Evolutionary conservation across 2,329 filamentous ascomycete species (phyloP), one percentile per base, ranked within the genome.

Genomic region (Dothistroma septosporum): DNA sequence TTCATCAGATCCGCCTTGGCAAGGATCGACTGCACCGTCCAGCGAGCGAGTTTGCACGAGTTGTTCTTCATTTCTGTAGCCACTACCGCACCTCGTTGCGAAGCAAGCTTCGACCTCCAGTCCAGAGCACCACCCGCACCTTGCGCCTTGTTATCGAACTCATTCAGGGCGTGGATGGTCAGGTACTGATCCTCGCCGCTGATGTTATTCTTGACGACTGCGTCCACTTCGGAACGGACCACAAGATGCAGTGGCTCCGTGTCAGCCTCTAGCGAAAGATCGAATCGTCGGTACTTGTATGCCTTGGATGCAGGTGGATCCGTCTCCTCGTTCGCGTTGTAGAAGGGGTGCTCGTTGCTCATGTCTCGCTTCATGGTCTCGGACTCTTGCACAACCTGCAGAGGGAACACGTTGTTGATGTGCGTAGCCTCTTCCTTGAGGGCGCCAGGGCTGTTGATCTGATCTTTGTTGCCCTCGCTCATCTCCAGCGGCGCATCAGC

Each of bases 61-160:
- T 99, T 99, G 86, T 99, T 99, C 90, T 99, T 99, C 94, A 99
- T 99, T 82, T 99, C 94, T 12, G 94, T 99, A 21, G 94, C 94
- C 28, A 99, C 90, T 48, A 99, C 93, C 60, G 94, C 94, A 86
- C 94, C 94, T 72, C 94, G 89, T 82, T 97, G 92, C 70, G 88
- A 91, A 66, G 90, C 89, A 62, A 99, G 85, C 85, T 99, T 99
- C 69, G 87, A 89, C 76, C 94, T 86, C 94, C 94, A 99, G 84
- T 99, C 94, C 56, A 99, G 84, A 58, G 94, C 94, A 66, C 93
- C 92, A 69, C 94, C 94, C 68, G 90, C 91, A 70, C 94, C 94
- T 76, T 95, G 92, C 24, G 94, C 94, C 83, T 96, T 97, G 86
- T 87, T 92, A 81, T 99, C 94, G 75, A 97, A 99, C 82, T 99